Conservation (phyloP, 768 basidiomycete species). For the Cystobasidium ongulense region DNA sequence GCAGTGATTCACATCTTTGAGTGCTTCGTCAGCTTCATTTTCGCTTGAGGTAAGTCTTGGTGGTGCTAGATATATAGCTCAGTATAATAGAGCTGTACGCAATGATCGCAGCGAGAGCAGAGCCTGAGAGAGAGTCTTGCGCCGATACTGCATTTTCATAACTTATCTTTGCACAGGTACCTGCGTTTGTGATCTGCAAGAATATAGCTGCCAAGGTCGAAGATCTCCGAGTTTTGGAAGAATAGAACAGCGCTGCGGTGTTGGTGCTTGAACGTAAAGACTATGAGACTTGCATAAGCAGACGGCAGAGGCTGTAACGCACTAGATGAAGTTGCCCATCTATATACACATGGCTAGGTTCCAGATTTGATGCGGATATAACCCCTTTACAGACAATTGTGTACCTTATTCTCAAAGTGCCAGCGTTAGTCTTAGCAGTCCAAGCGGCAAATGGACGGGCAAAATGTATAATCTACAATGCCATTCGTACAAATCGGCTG, state of each 20-base stretch:
- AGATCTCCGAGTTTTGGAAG: conserved; percentile 3
- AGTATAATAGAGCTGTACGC: not conserved
- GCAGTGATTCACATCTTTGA: too few species aligned
- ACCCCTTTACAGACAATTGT: too few species aligned
- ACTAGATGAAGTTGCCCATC: not conserved
- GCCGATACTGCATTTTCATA: not conserved
- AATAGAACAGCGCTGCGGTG: not conserved
- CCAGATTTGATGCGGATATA: too few species aligned
- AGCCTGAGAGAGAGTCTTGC: not conserved
- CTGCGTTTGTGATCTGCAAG: not conserved
- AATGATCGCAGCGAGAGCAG: not conserved
- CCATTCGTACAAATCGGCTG: too few species aligned
- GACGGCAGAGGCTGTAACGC: conserved; percentile 2
- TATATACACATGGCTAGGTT: too few species aligned
- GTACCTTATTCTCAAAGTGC: too few species aligned
- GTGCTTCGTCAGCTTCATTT: too few species aligned
- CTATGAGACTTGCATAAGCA: not conserved
- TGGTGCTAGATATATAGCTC: not conserved
- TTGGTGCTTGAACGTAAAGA: not conserved
- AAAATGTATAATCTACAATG: too few species aligned
- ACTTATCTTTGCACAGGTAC: not conserved
- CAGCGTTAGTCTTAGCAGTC: too few species aligned
- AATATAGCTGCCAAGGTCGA: not conserved
- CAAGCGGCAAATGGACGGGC: too few species aligned
- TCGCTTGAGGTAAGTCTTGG: not conserved